Base-by-base conservation (phyloP, 78 protist species). In the Chrysochromulina tobinii region DNA sequence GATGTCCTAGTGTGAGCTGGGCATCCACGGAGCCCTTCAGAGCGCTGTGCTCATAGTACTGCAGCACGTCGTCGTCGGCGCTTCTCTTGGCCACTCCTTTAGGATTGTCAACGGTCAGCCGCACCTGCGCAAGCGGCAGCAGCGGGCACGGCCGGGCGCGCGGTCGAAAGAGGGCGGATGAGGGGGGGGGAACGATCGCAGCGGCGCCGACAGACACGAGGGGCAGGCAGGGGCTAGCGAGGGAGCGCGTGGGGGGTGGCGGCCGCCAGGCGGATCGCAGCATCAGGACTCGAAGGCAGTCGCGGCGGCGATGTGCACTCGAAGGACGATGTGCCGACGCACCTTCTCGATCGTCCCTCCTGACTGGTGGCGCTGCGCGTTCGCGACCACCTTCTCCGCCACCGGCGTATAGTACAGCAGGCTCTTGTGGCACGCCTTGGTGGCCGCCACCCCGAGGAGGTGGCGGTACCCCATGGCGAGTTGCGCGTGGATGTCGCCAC, bases 401-500 rank as follows among this genome's bases (percentile, higher is more conserved):
- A 95, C 96, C 50, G 88, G 79, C 20, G 61, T 72, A 90, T 95
- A 95, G 83, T 93, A 90, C 54, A 23, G 3, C 20, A 89, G 81
- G 14, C 96, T 86, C 84, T 72, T 75, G 59, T 15, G 18, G 67
- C 97, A 96, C 15, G n/a, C 61, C 90, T 94, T 93, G 25, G 89
- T 68, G 25, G 91, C 93, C 20, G 93, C 93, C 51, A 90, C 61
- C 2, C 97, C 97, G 86, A 90, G 54, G 38, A 75, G 81, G 81
- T 96, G 89, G 23, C 96, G 89, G 77, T 96, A 93, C 18, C 94
- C 96, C 38, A 96, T 90, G 2, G 94, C 86, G 2, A 94, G 72
- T 54, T 90, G 87, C 18, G 96, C 94, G 6, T 84, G 89, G 0
- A 84, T 58, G 66, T 83, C n/a, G 15, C 96, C 96, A 2, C 95